Percentiles rank a stretch among this genome's conserved stretches.
These are phyloP conservation scores for Saturnispora hagleri DNA, from an alignment of 805 yeast genomes.

Conservation along the genomic window DNA sequence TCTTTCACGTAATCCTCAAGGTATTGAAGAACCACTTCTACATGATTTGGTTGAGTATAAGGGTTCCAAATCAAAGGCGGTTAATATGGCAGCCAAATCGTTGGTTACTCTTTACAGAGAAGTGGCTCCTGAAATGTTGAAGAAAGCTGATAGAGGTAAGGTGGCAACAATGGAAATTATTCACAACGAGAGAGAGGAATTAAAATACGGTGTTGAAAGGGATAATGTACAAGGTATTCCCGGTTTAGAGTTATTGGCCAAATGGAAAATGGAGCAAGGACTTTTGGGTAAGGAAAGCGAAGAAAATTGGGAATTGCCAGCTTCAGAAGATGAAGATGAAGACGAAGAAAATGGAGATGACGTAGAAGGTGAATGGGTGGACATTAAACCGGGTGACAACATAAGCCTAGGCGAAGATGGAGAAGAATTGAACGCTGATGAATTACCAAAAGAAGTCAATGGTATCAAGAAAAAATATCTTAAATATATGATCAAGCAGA, in stretches of 20 bases:
- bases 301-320: conserved; percentile 59
- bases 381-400: conserved; percentile 64
- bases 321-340: conserved; percentile 38
- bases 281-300: conserved; percentile 44
- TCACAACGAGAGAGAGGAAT: conserved; percentile 39
- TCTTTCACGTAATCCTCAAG: conserved; percentile 85
- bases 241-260: conserved; percentile 81
- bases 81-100: conserved; percentile 87
- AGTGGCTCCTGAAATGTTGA: conserved; percentile 92
- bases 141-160: conserved; percentile 88
- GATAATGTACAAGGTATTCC: conserved; percentile 64
- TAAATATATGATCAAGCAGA: conserved; percentile 26
- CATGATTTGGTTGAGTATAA: conserved; percentile 88
- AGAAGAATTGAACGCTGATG: conserved; percentile 33
- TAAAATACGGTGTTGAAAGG: conserved; percentile 68
- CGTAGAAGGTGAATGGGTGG: conserved; percentile 88
- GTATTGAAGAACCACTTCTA: conserved; percentile 77
- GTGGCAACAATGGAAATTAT: conserved; percentile 76
- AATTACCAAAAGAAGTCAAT: conserved; percentile 25
- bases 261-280: conserved; percentile 68
- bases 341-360: conserved; percentile 42
- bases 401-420: conserved; percentile 37
- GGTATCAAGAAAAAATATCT: conserved; percentile 29
- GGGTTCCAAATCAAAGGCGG: conserved; percentile 90
- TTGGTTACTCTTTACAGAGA: conserved; percentile 83